Base-by-base conservation (phyloP, 2,329 filamentous ascomycete genomes). In the Aspergillus fumigatiaffinis region DNA sequence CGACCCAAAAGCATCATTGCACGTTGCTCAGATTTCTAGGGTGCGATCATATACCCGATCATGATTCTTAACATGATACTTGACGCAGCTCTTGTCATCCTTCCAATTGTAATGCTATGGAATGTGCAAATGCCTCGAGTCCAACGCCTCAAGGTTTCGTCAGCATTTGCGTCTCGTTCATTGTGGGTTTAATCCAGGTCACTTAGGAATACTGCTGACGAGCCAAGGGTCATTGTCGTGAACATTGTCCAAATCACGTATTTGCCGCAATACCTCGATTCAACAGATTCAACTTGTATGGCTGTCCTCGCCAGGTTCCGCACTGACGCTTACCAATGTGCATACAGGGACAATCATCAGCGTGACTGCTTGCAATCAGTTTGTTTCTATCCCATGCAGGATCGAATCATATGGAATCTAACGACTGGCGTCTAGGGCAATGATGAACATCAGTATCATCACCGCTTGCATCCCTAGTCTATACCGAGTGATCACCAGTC, bases 401-500 rank as follows among this genome's bases (percentile, higher is more conserved):
- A n/a, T n/a, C n/a, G n/a, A n/a, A n/a, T n/a, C n/a, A n/a, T n/a
- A n/a, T n/a, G n/a, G n/a, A 10, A 42, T 46, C 51, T 46, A 57
- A 17, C 2, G 6, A 28, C 23, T 23, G 9, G 10, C 9, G 1
- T 28, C 9, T 29, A 64, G 62, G 28, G 50, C 58, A 3, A 57
- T 61, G 4, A 55, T 61, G 55, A 56, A 61, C 21, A 26, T 57
- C 20, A 53, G 58, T 46, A 63, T 64, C n/a, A 58, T 61, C 20
- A 53, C 58, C 4, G 56, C 60, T 1, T 58, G 60, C 14, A 61
- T 64, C 32, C 62, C 62, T 8, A 54, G 54, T 8, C 14, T 64
- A 8, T 58, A 60, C 28, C 60, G 58, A 17, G 51, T 63, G 23
- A 50, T 60, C 1, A 53, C 50, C 47, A 58, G 55, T 20, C 12